phyloP scores from a whole-genome alignment of 2,329 filamentous ascomycete genomes.

The Alternaria sp. region DNA sequence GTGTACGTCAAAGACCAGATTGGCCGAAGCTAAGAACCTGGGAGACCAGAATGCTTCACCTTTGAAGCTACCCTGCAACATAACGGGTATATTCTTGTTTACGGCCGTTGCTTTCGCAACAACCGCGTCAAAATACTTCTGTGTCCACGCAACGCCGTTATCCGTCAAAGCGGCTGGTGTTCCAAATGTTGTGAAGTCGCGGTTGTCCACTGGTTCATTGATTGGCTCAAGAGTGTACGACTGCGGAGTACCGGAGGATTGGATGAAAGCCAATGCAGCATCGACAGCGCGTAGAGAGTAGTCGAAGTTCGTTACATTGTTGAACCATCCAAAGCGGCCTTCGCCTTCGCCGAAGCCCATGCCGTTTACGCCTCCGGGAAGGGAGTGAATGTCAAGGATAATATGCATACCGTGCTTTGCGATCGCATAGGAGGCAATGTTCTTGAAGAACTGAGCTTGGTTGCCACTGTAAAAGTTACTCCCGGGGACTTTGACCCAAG shows the following conservation, averaged over 20 bases:
- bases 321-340: constrained; percentile 49
- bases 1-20: constrained; percentile 36
- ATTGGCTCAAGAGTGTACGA: constrained; percentile 49
- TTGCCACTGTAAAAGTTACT: constrained; percentile 45
- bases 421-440: constrained; percentile 49
- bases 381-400: constrained; percentile 47
- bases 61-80: constrained; percentile 30
- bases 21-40: constrained; percentile 13
- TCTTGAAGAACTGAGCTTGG: constrained; percentile 40
- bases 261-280: constrained; percentile 44
- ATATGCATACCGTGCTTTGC: constrained; percentile 48
- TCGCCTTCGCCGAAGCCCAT: constrained; percentile 23
- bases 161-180: constrained; percentile 41
- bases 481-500: constrained; percentile 49
- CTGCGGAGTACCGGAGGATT: constrained; percentile 35
- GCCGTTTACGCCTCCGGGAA: constrained; percentile 44
- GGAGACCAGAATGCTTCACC: constrained; percentile 31
- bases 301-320: constrained; percentile 46
- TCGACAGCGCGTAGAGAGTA: constrained; percentile 46
- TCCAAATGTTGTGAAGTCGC: constrained; percentile 43
- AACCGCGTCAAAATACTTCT: constrained; percentile 42
- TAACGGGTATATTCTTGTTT: constrained; percentile 25
- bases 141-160: constrained; percentile 41
- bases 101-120: constrained; percentile 21
- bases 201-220: constrained; percentile 50